Evolutionary conservation across 305 asterid genomes (phyloP), one percentile per base, ranked within the genome.

Genomic region (Striga hermonthica): DNA sequence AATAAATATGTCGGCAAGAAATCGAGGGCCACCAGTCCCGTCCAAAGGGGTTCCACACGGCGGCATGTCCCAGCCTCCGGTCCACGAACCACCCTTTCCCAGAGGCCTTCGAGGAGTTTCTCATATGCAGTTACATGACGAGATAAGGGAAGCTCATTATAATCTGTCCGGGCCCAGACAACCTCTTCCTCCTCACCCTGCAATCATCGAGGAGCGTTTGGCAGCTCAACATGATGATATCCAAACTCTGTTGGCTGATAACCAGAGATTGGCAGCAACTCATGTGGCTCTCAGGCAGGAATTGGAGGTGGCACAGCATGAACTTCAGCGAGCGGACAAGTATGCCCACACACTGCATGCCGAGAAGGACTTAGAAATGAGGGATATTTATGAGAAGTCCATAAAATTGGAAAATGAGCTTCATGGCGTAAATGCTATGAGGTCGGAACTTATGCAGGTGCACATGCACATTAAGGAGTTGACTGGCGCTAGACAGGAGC

Each of bases 201-300:
- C 68, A 59, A 68, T 85, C 54, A 77, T 92, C 6, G 95, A 92
- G 78, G 95, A 89, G 72, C 83, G 77, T 56, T 74, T 92, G 75
- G 96, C 88, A 7, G 90, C 65, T 69, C 98, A 92, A 66, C 93
- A 86, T 9, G 91, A 87, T 9, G 98, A 89, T 65, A 92, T 89
- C 65, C 98, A 87, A 78, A 85, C 75, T 8, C 69, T 92, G 62
- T 83, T 92, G 57, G 74, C 78, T 68, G 97, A 92, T 73, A 92
- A 92, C 75, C 98, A 92, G 86, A 76, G 95, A 73, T 72, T 92
- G 68, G 95, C 97, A 60, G 98, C 98, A 37, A 89, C 98, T 4
- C 98, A 92, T 28, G 97, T 92, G 71, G 98, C 97, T 0, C 91
- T 92, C 39, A 83, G 83, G 69, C 97, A 92, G 75, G 97, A 92